Percentiles rank a stretch among this genome's conserved stretches.
Conservation (phyloP, 805 yeast genomes). For the Starmerella riodocensis region DNA sequence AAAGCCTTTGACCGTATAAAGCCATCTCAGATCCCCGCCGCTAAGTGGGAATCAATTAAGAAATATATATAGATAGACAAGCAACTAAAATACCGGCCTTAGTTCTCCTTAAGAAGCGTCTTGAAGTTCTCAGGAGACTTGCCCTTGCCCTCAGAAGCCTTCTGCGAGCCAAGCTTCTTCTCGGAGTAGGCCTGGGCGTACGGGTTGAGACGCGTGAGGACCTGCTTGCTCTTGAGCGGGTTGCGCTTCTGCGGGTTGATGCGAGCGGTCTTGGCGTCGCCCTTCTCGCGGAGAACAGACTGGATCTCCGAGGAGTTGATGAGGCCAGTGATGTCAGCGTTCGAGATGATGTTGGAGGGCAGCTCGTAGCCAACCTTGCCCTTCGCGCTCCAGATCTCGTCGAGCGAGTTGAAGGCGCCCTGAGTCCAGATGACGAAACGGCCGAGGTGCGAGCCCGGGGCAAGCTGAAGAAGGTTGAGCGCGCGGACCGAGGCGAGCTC, state of each 20-base stretch:
- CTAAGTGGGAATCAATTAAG: too few species aligned
- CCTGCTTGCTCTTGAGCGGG: conserved; percentile 99
- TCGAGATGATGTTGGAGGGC: conserved; percentile 88
- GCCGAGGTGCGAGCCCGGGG: conserved; percentile 99
- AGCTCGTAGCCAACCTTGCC: conserved; percentile 81
- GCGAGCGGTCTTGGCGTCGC: conserved; percentile 86
- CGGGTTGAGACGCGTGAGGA: conserved; percentile 96
- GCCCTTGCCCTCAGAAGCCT: conserved; percentile 48
- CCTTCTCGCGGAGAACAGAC: conserved; percentile 83
- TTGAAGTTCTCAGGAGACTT: conserved; percentile 26
- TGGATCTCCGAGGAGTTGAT: conserved; percentile 99
- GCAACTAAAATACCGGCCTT: conserved; percentile 12
- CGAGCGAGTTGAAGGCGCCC: conserved; percentile 92
- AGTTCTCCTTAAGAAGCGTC: conserved; percentile 26
- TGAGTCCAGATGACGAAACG: conserved; percentile 99
- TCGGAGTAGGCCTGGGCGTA: conserved; percentile 95
- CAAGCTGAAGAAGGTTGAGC: conserved; percentile 92
- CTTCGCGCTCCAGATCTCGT: conserved; percentile 93
- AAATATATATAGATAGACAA: too few species aligned
- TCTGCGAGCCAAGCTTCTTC: conserved; percentile 76
- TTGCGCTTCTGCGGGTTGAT: conserved; percentile 94
- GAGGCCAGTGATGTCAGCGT: conserved; percentile 91
- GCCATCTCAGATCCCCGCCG: too few species aligned
- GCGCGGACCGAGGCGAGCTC: conserved; percentile 88
- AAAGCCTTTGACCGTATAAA: too few species aligned